These are phyloP conservation scores for Penicillium sp. DNA, from an alignment of 2,329 filamentous ascomycete genomes.

Conservation along the genomic window DNA sequence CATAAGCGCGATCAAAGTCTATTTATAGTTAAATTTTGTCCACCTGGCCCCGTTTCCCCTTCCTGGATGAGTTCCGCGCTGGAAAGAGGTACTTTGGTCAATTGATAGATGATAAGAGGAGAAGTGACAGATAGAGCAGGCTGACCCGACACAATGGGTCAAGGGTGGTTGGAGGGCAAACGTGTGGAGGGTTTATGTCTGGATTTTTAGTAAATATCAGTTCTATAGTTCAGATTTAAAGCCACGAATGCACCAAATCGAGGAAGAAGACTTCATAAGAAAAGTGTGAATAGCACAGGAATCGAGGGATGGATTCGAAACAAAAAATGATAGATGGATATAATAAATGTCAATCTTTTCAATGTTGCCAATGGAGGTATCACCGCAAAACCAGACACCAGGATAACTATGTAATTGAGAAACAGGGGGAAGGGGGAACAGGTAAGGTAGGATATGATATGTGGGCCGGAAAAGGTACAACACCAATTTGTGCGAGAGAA, in stretches of 20 bases:
- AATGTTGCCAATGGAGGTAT: conserved; percentile 24
- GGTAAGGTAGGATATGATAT: background rate
- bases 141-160: background rate
- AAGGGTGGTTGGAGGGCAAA: background rate
- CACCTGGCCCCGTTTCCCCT: background rate
- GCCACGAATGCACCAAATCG: background rate
- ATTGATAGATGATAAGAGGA: background rate
- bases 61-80: background rate
- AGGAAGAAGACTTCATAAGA: background rate
- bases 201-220: too few relatives aligned
- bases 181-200: too few relatives aligned
- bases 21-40: background rate
- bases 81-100: conserved; percentile 2
- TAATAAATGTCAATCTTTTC: conserved; percentile 3
- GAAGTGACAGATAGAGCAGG: background rate
- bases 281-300: background rate
- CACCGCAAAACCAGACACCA: conserved; percentile 17
- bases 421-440: background rate
- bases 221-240: background rate
- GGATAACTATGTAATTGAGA: background rate
- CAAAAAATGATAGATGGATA: background rate
- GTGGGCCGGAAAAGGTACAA: background rate
- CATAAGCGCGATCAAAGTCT: background rate
- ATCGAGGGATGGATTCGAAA: background rate
- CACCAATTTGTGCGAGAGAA: background rate